A percentile compares a stretch with the other conserved stretches of the same genome.
Evolutionary conservation across 2,329 filamentous ascomycete species (phyloP).

Genomic region (Colletotrichum sp.): DNA sequence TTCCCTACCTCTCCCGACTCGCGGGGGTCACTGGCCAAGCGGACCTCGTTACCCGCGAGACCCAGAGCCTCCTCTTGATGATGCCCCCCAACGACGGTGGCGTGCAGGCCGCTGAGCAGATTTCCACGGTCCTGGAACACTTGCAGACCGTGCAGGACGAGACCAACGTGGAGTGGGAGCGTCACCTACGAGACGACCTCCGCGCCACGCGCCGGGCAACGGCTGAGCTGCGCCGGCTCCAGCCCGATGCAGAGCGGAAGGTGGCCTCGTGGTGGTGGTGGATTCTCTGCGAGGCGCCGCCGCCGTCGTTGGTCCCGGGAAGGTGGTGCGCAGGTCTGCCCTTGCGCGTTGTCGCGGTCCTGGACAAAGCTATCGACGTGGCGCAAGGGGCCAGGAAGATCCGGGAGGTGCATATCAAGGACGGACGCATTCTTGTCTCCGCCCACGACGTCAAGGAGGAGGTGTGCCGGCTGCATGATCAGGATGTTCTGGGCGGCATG

Average conservation of each 20-base stretch:
- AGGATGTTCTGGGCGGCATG: not conserved
- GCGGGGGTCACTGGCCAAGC: not conserved
- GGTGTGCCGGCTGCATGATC: not conserved
- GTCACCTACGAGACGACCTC: not conserved
- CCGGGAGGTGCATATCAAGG: not conserved
- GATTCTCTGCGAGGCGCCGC: not conserved
- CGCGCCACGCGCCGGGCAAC: not conserved
- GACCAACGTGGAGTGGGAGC: not conserved
- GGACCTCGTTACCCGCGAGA: not conserved
- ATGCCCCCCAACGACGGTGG: not conserved
- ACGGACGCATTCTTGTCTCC: not conserved
- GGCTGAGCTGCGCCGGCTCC: not conserved
- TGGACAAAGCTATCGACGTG: not conserved
- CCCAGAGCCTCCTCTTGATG: not conserved
- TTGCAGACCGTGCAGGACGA: not conserved
- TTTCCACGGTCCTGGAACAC: not conserved
- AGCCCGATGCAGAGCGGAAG: not conserved
- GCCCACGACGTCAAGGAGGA: not conserved
- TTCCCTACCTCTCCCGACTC: not conserved
- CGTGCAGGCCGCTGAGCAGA: not conserved
- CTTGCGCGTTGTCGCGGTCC: not conserved
- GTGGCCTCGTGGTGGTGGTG: not conserved
- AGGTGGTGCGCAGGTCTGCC: not conserved
- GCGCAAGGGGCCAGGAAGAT: not conserved
- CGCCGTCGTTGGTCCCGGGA: not conserved